Percentiles rank a stretch among this genome's conserved stretches.
Evolutionary conservation across 805 yeast genomes (phyloP).

Genomic region (Candida patagonica): DNA sequence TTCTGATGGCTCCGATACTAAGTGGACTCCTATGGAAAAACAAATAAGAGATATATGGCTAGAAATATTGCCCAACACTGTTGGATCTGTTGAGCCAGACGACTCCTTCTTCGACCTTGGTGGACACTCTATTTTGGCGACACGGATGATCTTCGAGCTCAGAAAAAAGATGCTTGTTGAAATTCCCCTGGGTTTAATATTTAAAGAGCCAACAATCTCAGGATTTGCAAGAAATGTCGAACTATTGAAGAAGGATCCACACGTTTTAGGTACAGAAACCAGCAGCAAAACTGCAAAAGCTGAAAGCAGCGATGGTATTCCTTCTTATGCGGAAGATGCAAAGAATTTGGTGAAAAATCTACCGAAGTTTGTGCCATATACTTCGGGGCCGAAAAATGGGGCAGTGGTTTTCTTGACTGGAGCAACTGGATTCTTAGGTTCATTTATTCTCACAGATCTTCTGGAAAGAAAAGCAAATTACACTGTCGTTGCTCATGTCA

Average conservation of each 20-base stretch:
- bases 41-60: slow-evolving; percentile 78
- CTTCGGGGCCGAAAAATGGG: slow-evolving; percentile 25
- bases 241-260: slow-evolving; percentile 30
- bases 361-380: slow-evolving; percentile 32
- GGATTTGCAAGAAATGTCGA: slow-evolving; percentile 70
- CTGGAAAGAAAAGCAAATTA: slow-evolving; percentile 47
- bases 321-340: slow-evolving; percentile 71
- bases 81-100: slow-evolving; percentile 61
- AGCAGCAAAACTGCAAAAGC: slow-evolving; percentile 23
- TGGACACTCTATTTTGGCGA: slow-evolving; percentile 95
- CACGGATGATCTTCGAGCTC: slow-evolving; percentile 90
- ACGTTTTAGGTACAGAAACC: slow-evolving; percentile 34
- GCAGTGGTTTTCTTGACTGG: slow-evolving; percentile 83
- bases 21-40: slow-evolving; percentile 54
- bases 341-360: slow-evolving; percentile 33
- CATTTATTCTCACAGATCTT: slow-evolving; percentile 74
- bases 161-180: slow-evolving; percentile 71
- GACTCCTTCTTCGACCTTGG: slow-evolving; percentile 97
- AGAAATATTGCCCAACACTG: slow-evolving; percentile 72
- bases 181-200: slow-evolving; percentile 81
- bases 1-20: slow-evolving; percentile 30
- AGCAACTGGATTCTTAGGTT: slow-evolving; percentile 92
- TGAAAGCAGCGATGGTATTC: slow-evolving; percentile 20
- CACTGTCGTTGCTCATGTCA: slow-evolving; percentile 77
- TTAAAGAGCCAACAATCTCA: slow-evolving; percentile 78